These are phyloP conservation scores for Protomyces macrosporus DNA, from an alignment of 1,139 yeast genomes.

Conservation along the genomic window DNA sequence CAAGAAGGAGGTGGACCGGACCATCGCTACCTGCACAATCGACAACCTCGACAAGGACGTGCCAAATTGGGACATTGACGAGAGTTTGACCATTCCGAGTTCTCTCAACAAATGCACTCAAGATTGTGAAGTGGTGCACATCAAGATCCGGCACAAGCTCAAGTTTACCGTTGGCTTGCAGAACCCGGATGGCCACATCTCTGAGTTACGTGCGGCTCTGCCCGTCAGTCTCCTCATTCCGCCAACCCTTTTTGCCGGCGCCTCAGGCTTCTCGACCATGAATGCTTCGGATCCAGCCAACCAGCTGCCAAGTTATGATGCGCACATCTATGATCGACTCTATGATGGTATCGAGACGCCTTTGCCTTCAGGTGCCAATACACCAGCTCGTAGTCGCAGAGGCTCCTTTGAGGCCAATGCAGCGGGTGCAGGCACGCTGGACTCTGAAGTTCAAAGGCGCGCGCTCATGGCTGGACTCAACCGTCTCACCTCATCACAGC, in stretches of 20 bases:
- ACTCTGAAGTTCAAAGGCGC: slow-evolving; percentile 15
- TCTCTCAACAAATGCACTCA: slow-evolving; percentile 72
- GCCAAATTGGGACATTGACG: slow-evolving; percentile 60
- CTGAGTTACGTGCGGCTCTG: slow-evolving; percentile 69
- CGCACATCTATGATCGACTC: slow-evolving; percentile 76
- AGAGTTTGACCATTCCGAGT: slow-evolving; percentile 60
- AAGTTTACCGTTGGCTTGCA: slow-evolving; percentile 58
- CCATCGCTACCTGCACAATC: slow-evolving; percentile 40
- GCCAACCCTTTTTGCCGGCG: slow-evolving; percentile 62
- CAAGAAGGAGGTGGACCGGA: slow-evolving; percentile 36
- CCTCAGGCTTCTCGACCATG: slow-evolving; percentile 29
- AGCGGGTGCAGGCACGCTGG: background rate
- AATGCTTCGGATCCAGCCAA: slow-evolving; percentile 39
- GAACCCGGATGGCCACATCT: slow-evolving; percentile 70
- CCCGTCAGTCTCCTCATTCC: slow-evolving; percentile 66
- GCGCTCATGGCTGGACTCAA: slow-evolving; percentile 23
- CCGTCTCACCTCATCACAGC: slow-evolving; percentile 4
- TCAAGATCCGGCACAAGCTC: slow-evolving; percentile 67
- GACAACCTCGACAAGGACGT: slow-evolving; percentile 51
- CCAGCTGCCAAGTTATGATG: slow-evolving; percentile 89
- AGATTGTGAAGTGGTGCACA: slow-evolving; percentile 62
- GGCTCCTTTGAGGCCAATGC: slow-evolving; percentile 35
- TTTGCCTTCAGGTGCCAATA: slow-evolving; percentile 48
- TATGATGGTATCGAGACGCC: slow-evolving; percentile 73
- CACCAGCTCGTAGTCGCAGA: slow-evolving; percentile 42